Conservation (phyloP, 345 rosid species). For the Anastatica hierochuntica region DNA sequence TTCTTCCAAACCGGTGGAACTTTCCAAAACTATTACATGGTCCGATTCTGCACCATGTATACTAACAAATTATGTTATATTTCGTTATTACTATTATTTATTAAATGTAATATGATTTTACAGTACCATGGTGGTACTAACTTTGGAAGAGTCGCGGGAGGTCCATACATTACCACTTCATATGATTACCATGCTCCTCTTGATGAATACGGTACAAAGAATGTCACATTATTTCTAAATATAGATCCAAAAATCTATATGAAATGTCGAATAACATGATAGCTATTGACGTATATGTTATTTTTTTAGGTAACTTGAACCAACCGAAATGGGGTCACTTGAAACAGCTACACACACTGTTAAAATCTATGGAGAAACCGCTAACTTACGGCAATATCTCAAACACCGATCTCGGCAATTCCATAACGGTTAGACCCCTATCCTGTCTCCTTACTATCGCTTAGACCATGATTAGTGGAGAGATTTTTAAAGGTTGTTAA, state of each 20-base stretch:
- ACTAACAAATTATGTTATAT: background rate
- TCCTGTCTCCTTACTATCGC: no score
- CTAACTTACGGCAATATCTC: constrained; percentile 47
- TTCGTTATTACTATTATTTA: no score
- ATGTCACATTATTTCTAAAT: no score
- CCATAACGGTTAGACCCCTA: constrained; percentile 24
- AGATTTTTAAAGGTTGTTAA: no score
- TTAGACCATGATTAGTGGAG: no score
- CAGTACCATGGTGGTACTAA: constrained; percentile 74
- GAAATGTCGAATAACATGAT: no score
- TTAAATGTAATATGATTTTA: background rate
- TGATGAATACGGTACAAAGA: constrained; percentile 39
- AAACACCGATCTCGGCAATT: constrained; percentile 28
- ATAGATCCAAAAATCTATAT: no score
- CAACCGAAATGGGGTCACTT: constrained; percentile 79
- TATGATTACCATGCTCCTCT: constrained; percentile 59
- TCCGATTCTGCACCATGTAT: no score
- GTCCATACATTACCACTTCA: constrained; percentile 52
- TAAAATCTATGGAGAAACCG: constrained; percentile 43
- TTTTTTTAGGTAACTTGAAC: constrained; percentile 41
- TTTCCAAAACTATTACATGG: constrained; percentile 65
- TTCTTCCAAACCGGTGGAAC: constrained; percentile 52
- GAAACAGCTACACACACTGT: constrained; percentile 49
- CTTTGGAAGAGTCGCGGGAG: constrained; percentile 52
- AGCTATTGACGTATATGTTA: no score